Conservation (phyloP, 306 rosid species). For the Cercis canadensis region DNA sequence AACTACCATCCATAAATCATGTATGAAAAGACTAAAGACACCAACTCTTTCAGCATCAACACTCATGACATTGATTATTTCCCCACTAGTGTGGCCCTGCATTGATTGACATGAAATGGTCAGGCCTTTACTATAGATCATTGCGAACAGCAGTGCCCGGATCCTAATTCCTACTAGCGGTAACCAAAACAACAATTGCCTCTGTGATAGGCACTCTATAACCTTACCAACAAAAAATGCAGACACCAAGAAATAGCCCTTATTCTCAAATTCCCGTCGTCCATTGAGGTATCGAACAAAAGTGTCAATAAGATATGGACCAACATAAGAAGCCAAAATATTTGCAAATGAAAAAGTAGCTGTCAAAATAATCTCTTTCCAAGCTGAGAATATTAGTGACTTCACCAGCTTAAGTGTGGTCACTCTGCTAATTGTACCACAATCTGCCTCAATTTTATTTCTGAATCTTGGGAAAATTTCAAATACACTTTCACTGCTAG, state of each 20-base stretch:
- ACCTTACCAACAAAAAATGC: slow-evolving; percentile 31
- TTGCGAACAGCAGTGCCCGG: background rate
- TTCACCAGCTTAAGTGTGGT: slow-evolving; percentile 20
- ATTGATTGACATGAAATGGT: slow-evolving; percentile 23
- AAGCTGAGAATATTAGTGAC: background rate
- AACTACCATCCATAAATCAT: background rate
- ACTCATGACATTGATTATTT: slow-evolving; percentile 31
- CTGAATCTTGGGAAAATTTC: background rate
- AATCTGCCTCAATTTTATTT: slow-evolving; percentile 17
- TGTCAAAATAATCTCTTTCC: slow-evolving; percentile 8
- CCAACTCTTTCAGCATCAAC: slow-evolving; percentile 36
- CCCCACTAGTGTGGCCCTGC: slow-evolving; percentile 16
- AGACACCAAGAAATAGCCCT: slow-evolving; percentile 33
- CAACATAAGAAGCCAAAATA: slow-evolving; percentile 28
- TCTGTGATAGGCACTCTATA: slow-evolving; percentile 19
- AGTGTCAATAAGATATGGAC: slow-evolving; percentile 30
- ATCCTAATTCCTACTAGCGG: slow-evolving; percentile 11
- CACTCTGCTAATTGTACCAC: background rate
- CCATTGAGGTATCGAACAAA: slow-evolving; percentile 35
- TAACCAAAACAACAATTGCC: slow-evolving; percentile 16
- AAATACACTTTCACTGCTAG: background rate
- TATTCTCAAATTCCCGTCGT: background rate
- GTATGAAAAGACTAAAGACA: slow-evolving; percentile 1
- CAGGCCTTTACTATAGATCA: slow-evolving; percentile 28
- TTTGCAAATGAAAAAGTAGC: background rate